Evolutionary conservation across 2,329 filamentous ascomycete genomes (phyloP).

Genomic region (Lecanicillium sp.): DNA sequence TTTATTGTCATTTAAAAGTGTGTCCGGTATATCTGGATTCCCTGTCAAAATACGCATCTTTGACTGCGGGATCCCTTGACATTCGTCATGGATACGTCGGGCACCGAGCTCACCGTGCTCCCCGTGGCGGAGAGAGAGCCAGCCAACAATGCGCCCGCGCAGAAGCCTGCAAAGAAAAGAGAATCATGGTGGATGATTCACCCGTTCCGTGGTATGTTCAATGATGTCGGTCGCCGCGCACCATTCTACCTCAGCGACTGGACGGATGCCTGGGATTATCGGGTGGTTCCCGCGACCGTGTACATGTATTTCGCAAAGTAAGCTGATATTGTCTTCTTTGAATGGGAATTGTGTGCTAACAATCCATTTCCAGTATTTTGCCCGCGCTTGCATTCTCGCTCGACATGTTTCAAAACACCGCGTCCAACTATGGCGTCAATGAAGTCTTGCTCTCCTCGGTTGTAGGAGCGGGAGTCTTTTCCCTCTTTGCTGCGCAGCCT

Average conservation of each 20-base stretch:
- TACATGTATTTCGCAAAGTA: slow-evolving; percentile 97
- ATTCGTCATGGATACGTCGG: slow-evolving; percentile 1
- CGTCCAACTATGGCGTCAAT: slow-evolving; percentile 81
- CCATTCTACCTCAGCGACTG: slow-evolving; percentile 81
- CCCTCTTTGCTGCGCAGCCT: slow-evolving; percentile 73
- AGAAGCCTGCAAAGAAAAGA: background rate
- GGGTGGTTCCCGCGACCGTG: slow-evolving; percentile 77
- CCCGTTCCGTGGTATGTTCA: slow-evolving; percentile 72
- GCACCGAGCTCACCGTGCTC: slow-evolving; percentile 9
- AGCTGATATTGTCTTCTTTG: slow-evolving; percentile 18
- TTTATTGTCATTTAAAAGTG: no score
- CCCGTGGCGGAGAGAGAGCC: background rate
- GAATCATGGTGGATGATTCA: slow-evolving; percentile 66
- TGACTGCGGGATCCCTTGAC: no score
- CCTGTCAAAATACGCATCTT: no score
- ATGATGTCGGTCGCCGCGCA: slow-evolving; percentile 66
- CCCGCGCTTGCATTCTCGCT: slow-evolving; percentile 84
- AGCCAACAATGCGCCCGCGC: background rate
- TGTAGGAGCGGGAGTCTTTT: slow-evolving; percentile 74
- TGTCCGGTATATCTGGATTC: no score
- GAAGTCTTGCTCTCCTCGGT: slow-evolving; percentile 85
- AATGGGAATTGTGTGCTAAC: slow-evolving; percentile 12
- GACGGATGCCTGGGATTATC: slow-evolving; percentile 84
- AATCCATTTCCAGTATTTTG: slow-evolving; percentile 56
- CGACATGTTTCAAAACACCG: slow-evolving; percentile 88